Evolutionary conservation across 208 protist species (phyloP).

Genomic region (Trypanosoma vivax): DNA sequence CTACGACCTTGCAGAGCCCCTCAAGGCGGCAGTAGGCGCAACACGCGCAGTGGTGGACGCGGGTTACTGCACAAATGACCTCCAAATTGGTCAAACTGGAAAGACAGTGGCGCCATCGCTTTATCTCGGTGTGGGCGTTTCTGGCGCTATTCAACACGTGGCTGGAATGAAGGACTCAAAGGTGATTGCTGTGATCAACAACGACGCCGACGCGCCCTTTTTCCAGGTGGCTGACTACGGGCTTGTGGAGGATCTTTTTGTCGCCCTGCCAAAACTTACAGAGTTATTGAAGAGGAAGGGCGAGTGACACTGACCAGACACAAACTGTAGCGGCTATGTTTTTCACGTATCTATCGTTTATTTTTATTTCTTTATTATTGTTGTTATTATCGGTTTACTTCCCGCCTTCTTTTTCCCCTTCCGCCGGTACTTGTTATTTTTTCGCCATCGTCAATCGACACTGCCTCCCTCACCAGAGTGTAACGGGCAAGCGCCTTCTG

Average conservation of each 20-base stretch:
- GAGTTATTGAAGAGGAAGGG: conserved; percentile 64
- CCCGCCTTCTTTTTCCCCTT: no score
- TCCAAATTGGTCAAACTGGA: conserved; percentile 98
- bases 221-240: conserved; percentile 97
- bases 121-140: conserved; percentile 96
- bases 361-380: no score
- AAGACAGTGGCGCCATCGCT: conserved; percentile 98
- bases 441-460: no score
- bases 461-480: no score
- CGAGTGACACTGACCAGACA: conserved; percentile 15
- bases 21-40: conserved; percentile 94
- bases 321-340: background rate
- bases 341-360: no score
- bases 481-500: no score
- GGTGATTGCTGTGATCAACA: conserved; percentile 95
- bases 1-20: conserved; percentile 90
- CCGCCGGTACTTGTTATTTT: no score
- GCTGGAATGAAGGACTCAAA: conserved; percentile 99
- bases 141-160: conserved; percentile 94
- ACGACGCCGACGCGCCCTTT: conserved; percentile 97
- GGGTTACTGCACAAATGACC: conserved; percentile 88
- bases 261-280: conserved; percentile 90
- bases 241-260: conserved; percentile 95
- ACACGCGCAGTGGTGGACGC: conserved; percentile 97
- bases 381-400: no score